Evolutionary conservation across 2,329 filamentous ascomycete genomes (phyloP).

Genomic region (Penicillium hordei): DNA sequence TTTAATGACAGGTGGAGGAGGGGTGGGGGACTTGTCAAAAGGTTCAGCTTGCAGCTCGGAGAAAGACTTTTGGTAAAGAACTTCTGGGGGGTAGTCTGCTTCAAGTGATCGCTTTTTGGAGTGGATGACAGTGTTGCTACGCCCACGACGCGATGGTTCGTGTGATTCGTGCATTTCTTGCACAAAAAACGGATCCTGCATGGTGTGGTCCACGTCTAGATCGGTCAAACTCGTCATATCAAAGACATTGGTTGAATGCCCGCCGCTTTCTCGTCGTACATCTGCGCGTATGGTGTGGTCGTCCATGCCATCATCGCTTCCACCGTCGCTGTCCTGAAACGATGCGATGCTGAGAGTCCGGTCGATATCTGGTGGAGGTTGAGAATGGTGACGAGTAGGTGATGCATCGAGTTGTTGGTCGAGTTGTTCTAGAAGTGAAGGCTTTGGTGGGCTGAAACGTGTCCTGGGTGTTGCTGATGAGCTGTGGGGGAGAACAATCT

Average conservation of each 20-base stretch:
- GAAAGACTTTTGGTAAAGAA: constrained; percentile 49
- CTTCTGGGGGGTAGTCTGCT: constrained; percentile 50
- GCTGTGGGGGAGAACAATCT: constrained; percentile 36
- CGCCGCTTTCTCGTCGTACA: constrained; percentile 26
- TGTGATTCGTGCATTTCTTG: constrained; percentile 7
- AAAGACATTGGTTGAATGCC: constrained; percentile 31
- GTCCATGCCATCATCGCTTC: constrained; percentile 18
- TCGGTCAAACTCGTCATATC: constrained; percentile 36
- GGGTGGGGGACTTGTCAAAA: constrained; percentile 48
- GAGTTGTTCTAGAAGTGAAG: constrained; percentile 40
- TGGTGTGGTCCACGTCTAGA: constrained; percentile 31
- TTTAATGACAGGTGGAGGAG: constrained; percentile 26
- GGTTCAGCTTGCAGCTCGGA: constrained; percentile 50
- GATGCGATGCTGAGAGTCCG: constrained; percentile 22
- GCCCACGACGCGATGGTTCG: constrained; percentile 17
- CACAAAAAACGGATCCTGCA: constrained; percentile 35
- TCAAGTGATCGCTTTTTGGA: constrained; percentile 36
- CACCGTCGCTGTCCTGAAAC: constrained; percentile 23
- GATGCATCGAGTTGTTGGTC: constrained; percentile 40
- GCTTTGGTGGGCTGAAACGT: constrained; percentile 42
- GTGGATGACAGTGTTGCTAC: constrained; percentile 26
- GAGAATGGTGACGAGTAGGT: constrained; percentile 35
- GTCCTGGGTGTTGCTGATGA: constrained; percentile 39
- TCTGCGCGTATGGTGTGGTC: constrained; percentile 26
- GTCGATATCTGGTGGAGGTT: constrained; percentile 29